phyloP scores from a whole-genome alignment of 1,284 basidiomycete genomes.

The Microbotryum intermedium region DNA sequence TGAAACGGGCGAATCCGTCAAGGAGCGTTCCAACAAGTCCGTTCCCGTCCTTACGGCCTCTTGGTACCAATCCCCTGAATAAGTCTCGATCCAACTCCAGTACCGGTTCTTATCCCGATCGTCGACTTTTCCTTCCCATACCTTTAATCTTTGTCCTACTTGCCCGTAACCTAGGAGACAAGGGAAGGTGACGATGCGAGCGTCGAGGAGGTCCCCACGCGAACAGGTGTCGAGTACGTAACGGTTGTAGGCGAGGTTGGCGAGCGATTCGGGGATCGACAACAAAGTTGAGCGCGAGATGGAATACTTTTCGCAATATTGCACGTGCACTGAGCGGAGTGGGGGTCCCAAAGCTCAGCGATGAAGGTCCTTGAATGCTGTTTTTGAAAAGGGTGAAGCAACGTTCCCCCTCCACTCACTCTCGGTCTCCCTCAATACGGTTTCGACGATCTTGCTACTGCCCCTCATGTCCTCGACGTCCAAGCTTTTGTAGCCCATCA shows the following conservation, averaged over 20 bases:
- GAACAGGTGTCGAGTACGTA: slow-evolving; percentile 71
- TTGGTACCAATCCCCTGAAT: slow-evolving; percentile 55
- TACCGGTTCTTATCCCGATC: slow-evolving; percentile 62
- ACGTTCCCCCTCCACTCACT: slow-evolving; percentile 44
- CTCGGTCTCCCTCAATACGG: slow-evolving; percentile 59
- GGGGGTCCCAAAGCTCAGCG: background rate
- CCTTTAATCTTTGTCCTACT: slow-evolving; percentile 59
- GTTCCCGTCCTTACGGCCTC: slow-evolving; percentile 57
- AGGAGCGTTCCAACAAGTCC: slow-evolving; percentile 57
- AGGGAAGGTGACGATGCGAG: slow-evolving; percentile 71
- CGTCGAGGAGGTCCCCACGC: slow-evolving; percentile 60
- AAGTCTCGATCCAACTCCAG: slow-evolving; percentile 32
- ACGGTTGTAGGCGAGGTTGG: slow-evolving; percentile 57
- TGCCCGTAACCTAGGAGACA: slow-evolving; percentile 93
- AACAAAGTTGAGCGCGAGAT: slow-evolving; percentile 55
- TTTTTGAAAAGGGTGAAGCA: background rate
- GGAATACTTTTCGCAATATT: slow-evolving; percentile 62
- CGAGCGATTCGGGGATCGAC: slow-evolving; percentile 50
- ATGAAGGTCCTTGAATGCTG: background rate
- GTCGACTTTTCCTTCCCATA: slow-evolving; percentile 49
- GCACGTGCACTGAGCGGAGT: background rate
- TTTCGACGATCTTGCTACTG: slow-evolving; percentile 57
- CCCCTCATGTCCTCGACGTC: slow-evolving; percentile 56
- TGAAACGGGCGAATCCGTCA: slow-evolving; percentile 58
- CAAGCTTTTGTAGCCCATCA: slow-evolving; percentile 68